These are phyloP conservation scores for Simmondsia chinensis DNA, from an alignment of 148 eudicot species.

Conservation along the genomic window DNA sequence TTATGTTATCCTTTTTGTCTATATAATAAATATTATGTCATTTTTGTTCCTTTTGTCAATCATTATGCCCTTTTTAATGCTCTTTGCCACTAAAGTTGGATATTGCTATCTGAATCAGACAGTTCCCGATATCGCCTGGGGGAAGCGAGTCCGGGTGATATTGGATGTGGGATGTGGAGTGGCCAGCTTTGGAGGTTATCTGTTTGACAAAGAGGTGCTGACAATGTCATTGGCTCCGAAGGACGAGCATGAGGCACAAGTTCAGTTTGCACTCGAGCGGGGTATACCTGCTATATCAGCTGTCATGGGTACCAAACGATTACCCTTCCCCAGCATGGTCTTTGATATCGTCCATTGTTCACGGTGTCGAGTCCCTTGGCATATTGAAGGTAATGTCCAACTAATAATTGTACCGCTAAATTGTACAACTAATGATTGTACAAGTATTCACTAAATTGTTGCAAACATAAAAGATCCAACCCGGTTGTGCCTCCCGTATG, in stretches of 20 bases:
- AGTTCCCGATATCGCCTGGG: slow-evolving; percentile 55
- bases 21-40: neutral
- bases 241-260: slow-evolving; percentile 82
- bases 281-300: slow-evolving; percentile 71
- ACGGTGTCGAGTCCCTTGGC: slow-evolving; percentile 79
- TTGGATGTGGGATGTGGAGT: slow-evolving; percentile 82
- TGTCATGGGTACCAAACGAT: slow-evolving; percentile 65
- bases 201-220: slow-evolving; percentile 62
- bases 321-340: slow-evolving; percentile 54
- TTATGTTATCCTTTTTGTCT: too few relatives aligned
- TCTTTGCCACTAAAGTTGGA: too few relatives aligned
- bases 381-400: slow-evolving; percentile 44
- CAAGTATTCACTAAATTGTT: too few relatives aligned
- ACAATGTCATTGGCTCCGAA: slow-evolving; percentile 77
- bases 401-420: too few relatives aligned
- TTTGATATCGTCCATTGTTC: slow-evolving; percentile 80
- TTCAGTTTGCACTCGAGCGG: slow-evolving; percentile 75
- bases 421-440: too few relatives aligned
- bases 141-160: slow-evolving; percentile 46
- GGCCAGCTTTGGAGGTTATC: slow-evolving; percentile 77
- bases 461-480: too few relatives aligned
- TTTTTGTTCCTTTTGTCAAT: too few relatives aligned
- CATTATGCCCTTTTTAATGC: too few relatives aligned
- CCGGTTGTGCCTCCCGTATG: too few relatives aligned
- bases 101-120: slow-evolving; percentile 22